Conservation (phyloP, 352 stramenopile species). For the Phytophthora citrophthora region DNA sequence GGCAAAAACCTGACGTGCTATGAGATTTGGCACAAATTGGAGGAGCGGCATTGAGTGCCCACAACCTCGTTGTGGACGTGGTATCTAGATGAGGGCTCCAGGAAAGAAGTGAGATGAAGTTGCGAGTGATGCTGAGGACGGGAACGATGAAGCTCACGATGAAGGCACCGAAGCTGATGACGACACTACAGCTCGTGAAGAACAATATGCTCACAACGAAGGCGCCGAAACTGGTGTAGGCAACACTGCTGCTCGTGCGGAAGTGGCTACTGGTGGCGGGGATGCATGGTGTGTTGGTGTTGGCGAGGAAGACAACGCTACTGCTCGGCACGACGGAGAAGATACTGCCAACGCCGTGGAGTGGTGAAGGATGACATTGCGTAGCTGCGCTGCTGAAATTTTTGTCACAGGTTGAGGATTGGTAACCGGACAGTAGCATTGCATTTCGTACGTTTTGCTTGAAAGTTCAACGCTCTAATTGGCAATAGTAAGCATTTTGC, state of each 20-base stretch:
- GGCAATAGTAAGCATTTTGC: neutral
- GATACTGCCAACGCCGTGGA: too few species aligned
- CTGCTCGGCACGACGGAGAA: neutral
- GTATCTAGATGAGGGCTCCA: conserved; percentile 3
- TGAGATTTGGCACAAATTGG: conserved; percentile 8
- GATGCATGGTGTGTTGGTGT: too few species aligned
- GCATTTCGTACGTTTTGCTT: neutral
- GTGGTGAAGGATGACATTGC: neutral
- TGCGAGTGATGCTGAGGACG: neutral
- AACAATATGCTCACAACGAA: too few species aligned
- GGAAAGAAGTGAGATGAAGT: neutral
- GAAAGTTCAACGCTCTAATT: neutral
- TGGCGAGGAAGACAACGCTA: neutral
- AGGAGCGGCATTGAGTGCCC: neutral
- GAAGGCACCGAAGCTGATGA: neutral
- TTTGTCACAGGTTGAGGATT: neutral
- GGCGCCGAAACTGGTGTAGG: too few species aligned
- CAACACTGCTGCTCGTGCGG: too few species aligned
- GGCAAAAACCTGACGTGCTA: conserved; percentile 1
- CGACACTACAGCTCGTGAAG: neutral
- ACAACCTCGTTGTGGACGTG: neutral
- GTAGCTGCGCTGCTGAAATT: too few species aligned
- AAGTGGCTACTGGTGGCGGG: too few species aligned
- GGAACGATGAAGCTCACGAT: neutral
- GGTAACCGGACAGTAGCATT: neutral